These are phyloP conservation scores for Sclerotinia glacialis DNA, from an alignment of 2,329 filamentous ascomycete genomes.

Conservation along the genomic window DNA sequence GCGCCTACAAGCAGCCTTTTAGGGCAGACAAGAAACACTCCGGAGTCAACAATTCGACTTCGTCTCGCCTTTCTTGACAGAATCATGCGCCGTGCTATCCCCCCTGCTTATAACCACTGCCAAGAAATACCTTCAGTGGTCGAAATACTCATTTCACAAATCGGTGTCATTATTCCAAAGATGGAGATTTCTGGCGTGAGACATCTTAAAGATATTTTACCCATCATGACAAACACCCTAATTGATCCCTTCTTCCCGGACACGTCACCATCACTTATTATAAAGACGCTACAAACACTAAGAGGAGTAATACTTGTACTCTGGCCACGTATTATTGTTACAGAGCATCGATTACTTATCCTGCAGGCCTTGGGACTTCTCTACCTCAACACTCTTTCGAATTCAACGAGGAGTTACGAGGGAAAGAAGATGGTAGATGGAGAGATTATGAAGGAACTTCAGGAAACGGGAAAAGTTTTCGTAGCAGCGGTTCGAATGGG, in stretches of 20 bases:
- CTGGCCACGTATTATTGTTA: slow-evolving; percentile 62
- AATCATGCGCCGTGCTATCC: slow-evolving; percentile 54
- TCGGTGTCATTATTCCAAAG: slow-evolving; percentile 49
- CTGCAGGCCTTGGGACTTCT: slow-evolving; percentile 55
- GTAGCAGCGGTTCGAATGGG: background rate
- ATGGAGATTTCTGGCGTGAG: slow-evolving; percentile 63
- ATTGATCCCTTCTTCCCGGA: slow-evolving; percentile 65
- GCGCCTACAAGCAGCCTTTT: background rate
- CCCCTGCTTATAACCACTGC: slow-evolving; percentile 56
- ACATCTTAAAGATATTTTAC: slow-evolving; percentile 58
- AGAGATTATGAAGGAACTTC: background rate
- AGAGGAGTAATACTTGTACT: slow-evolving; percentile 58
- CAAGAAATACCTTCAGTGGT: slow-evolving; percentile 57
- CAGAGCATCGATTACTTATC: slow-evolving; percentile 60
- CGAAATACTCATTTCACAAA: slow-evolving; percentile 52
- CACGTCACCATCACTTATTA: slow-evolving; percentile 50
- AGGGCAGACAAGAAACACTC: background rate
- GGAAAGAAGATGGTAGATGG: background rate
- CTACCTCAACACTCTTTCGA: background rate
- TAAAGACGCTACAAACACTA: slow-evolving; percentile 49
- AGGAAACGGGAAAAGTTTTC: background rate
- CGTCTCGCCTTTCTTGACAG: slow-evolving; percentile 50
- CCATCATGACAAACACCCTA: slow-evolving; percentile 55
- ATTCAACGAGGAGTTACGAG: background rate
- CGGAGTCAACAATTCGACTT: slow-evolving; percentile 19